A percentile compares a stretch with the other conserved stretches of the same genome.
Conservation (phyloP, 768 basidiomycete genomes). For the Tricholoma furcatifolium region DNA sequence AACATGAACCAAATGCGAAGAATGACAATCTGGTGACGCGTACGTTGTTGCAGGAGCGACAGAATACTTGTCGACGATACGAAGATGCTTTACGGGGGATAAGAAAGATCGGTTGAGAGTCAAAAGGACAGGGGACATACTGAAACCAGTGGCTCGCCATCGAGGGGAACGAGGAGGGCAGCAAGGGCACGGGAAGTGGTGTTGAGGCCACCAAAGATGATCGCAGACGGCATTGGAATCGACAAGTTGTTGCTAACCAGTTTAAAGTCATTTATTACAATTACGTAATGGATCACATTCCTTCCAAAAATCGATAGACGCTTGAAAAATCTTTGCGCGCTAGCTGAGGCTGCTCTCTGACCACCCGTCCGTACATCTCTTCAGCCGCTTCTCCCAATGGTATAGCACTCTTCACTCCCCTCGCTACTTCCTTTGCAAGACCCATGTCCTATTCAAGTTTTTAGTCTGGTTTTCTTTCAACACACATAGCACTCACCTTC, state of each 20-base stretch:
- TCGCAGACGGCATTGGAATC: conserved; percentile 54
- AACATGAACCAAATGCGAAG: neutral
- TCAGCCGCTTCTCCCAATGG: conserved; percentile 69
- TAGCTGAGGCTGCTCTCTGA: conserved; percentile 55
- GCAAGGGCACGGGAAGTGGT: conserved; percentile 76
- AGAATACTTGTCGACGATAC: conserved; percentile 75
- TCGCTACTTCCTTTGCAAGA: conserved; percentile 67
- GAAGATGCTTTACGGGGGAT: conserved; percentile 47
- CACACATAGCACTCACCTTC: conserved; percentile 70
- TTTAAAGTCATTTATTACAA: conserved; percentile 13
- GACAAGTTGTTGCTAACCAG: conserved; percentile 17
- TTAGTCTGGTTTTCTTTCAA: neutral
- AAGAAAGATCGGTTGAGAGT: conserved; percentile 14
- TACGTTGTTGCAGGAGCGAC: conserved; percentile 75
- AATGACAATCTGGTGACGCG: conserved; percentile 28
- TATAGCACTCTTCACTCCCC: conserved; percentile 44
- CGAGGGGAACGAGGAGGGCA: conserved; percentile 60
- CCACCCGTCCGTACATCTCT: conserved; percentile 56
- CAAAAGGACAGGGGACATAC: conserved; percentile 39
- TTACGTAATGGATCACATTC: conserved; percentile 17
- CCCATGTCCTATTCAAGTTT: conserved; percentile 68
- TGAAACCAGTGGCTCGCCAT: conserved; percentile 69
- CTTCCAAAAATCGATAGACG: conserved; percentile 66
- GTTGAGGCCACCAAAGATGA: conserved; percentile 87
- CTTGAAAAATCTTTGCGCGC: conserved; percentile 78